Evolutionary conservation across 2,329 filamentous ascomycete species (phyloP), one percentile per base, ranked within the genome.

Genomic region (Ophiostoma angusticollis): DNA sequence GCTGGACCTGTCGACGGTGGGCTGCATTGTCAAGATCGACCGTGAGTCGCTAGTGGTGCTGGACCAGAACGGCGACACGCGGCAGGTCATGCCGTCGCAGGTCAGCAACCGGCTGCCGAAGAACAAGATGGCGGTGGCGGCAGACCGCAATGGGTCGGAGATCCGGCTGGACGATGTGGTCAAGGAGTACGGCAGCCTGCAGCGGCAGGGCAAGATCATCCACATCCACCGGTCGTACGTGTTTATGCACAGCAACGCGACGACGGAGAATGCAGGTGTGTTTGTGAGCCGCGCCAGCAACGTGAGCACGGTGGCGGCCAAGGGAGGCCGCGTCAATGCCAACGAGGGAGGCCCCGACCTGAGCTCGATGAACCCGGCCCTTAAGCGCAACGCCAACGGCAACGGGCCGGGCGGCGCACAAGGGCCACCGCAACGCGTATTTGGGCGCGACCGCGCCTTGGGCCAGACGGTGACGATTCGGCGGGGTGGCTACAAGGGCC

Each of bases 191-290:
- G 80, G 80, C 16, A 91, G 89, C 24, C 86, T 94, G 61, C 75
- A 80, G 49, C 79, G 85, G 40, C 78, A 80, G 50, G 91, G 91
- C 49, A 84, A 84, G 49, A 93, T 98, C 48, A 74, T 94, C 41
- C 89, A 96, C 58, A 87, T 98, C 41, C 80, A 96, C 58, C 79
- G 91, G 36, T 85, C 84, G n/a, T 93, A 78, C 55, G 73, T 95
- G 14, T 98, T 93, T 64, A 65, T 93, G 39, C 84, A 93, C 54
- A 93, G 84, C 54, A 79, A 87, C 45, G 74, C 82, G 31, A 78
- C 79, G 39, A 81, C 78, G 31, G 86, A 96, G 55, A 93, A 95
- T 53, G 80, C 84, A 0, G 77, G 91, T 47, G 79, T 96, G 9
- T 93, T 93, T 50, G 89, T 96, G 24, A 80, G 83, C 13, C 78